Base-by-base conservation (phyloP, 805 yeast genomes). In the Saccharomycopsis capsularis region DNA sequence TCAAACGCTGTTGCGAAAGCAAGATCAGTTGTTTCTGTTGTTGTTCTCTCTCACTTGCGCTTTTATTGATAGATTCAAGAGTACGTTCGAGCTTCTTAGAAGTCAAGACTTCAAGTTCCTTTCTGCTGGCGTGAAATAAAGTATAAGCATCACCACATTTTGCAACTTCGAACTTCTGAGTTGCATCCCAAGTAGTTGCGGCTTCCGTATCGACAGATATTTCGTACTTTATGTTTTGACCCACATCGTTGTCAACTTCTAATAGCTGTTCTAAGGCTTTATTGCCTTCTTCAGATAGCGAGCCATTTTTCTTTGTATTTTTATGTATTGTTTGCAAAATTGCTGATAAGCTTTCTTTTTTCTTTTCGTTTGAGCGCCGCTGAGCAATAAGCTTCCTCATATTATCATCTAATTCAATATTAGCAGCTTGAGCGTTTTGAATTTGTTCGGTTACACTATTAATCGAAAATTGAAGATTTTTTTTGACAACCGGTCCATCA, bases 291-390 rank as follows among this genome's bases (percentile, higher is more conserved):
- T 7, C 16, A 24, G 16, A 22, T 24, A 40, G 25, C n/a, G 32
- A 18, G 3, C 52, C 52, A 24, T 51, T 49, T 29, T 48, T 50
- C 16, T 43, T 13, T 23, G 47, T 42, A n/a, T 32, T 21, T n/a
- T 40, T 36, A n/a, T 36, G 21, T 22, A 50, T 27, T 2, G 34
- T 25, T 11, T 40, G 37, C 18, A 48, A 36, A 3, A 48, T 18
- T 13, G 22, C 18, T 4, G 27, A 30, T 19, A 48, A 25, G 23
- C 44, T 49, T 13, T 46, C 49, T 22, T 38, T 30, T 7, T 40
- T 18, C 37, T 52, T 50, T 19, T 46, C 53, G 11, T 34, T 38
- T 1, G 25, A 13, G 11, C 51, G 45, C 2, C 53, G 39, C n/a
- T 39, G 25, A 9, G 3, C 6, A 19, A 29, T 48, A 22, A 35